A percentile compares a stretch with the other conserved stretches of the same genome.
phyloP scores from a whole-genome alignment of 129 eudicot genomes.

The Lactuca sativa region DNA sequence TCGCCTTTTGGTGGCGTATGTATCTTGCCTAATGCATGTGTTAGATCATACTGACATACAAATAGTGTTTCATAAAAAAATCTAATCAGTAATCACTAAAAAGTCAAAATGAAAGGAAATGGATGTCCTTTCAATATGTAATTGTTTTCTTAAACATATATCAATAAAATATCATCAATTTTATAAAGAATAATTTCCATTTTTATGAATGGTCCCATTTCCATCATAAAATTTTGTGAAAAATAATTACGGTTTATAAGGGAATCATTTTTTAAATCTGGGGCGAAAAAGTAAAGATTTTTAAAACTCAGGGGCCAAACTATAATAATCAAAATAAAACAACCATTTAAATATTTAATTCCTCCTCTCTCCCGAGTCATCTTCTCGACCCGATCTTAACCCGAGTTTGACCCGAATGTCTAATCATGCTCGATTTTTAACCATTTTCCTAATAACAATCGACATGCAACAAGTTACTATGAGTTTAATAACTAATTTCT shows the following conservation, averaged over 20 bases:
- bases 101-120: too few relatives aligned
- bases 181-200: too few relatives aligned
- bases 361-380: background rate
- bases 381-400: constrained; percentile 14
- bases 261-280: background rate
- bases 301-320: background rate
- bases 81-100: too few relatives aligned
- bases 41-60: background rate
- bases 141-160: too few relatives aligned
- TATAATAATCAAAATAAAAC: too few relatives aligned
- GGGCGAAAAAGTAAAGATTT: background rate
- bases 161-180: too few relatives aligned
- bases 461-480: constrained; percentile 4
- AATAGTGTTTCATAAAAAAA: background rate
- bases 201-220: too few relatives aligned
- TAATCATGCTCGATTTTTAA: background rate
- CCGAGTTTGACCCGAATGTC: background rate
- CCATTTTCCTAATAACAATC: background rate
- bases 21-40: background rate
- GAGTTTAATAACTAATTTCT: background rate
- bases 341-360: background rate
- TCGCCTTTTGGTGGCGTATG: background rate
- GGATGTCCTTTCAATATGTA: too few relatives aligned
- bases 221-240: too few relatives aligned
- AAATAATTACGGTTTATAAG: too few relatives aligned